A percentile compares a stretch with the other conserved stretches of the same genome.
Evolutionary conservation across 2,329 filamentous ascomycete genomes (phyloP).

Genomic region (Botryotinia calthae): DNA sequence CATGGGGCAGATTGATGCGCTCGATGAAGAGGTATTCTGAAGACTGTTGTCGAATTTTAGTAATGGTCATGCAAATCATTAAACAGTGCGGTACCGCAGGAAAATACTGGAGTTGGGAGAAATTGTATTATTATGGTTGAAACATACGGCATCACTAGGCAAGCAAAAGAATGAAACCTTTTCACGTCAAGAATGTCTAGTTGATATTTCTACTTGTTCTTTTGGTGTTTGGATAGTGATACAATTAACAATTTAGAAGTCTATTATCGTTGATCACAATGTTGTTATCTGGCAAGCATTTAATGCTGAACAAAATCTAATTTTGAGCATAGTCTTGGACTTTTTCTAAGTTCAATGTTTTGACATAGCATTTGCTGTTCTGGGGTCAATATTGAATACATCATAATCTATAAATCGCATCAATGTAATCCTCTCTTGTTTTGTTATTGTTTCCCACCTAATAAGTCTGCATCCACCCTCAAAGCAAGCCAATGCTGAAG

Average conservation of each 20-base stretch:
- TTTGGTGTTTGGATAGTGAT: background rate
- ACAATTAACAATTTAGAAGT: background rate
- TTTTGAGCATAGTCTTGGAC: background rate
- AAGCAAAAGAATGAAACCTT: background rate
- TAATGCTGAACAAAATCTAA: background rate
- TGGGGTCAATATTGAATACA: background rate
- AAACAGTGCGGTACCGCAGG: background rate
- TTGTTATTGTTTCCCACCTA: background rate
- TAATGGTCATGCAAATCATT: background rate
- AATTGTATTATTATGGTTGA: background rate
- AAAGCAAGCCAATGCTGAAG: background rate
- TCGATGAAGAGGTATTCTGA: background rate
- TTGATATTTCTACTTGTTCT: background rate
- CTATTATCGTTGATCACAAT: background rate
- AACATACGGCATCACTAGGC: background rate
- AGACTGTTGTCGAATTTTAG: background rate
- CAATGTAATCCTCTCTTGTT: background rate
- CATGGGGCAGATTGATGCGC: background rate
- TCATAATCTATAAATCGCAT: background rate
- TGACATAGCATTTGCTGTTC: background rate
- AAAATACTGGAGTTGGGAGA: slow-evolving; percentile 10
- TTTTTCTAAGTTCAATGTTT: background rate
- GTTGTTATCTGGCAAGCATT: background rate
- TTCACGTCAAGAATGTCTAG: background rate
- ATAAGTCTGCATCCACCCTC: background rate